Evolutionary conservation across 805 yeast genomes (phyloP), one percentile per base, ranked within the genome.

Genomic region (Monosporozyma servazzii): DNA sequence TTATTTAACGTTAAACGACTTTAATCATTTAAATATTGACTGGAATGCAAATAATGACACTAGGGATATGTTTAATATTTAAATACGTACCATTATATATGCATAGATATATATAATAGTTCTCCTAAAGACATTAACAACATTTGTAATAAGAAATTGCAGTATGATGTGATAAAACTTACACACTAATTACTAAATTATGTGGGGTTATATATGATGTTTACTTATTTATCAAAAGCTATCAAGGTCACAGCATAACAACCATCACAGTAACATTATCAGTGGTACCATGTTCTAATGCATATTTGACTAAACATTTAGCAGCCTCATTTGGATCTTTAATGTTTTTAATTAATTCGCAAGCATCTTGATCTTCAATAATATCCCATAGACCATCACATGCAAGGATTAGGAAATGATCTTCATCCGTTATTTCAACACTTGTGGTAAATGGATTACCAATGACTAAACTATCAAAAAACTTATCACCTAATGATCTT

Each of bases 351-450:
- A 88, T 83, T 57, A 84, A 66, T 51, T 83, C 83, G 52, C 93
- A 86, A 0, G 98, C 98, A 51, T 79, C 78, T 56, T 80, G 85
- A 64, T 93, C 99, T 8, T 82, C 75, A 48, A 90, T 77, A 4
- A 91, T 97, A 66, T 91, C 99, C 98, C 98, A 91, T 10, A 91
- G 71, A 0, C 99, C 99, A 68, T 91, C 99, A 67, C 98, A 93
- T 0, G 97, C 98, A 53, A 91, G 71, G 48, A 91, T 89, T 61
- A 91, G 67, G 62, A 87, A 88, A 58, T 85, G 85, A 65, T 90
- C 96, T 1, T 67, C 68, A 10, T 56, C 50, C 23, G 75, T 75
- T 30, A 93, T 73, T 60, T 82, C 88, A 1, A 95, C 88, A 45
- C 88, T 80, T 0, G 98, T 88, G 0, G 99, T 91, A 63, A 84